These are phyloP conservation scores for Stylosanthes scabra DNA, from an alignment of 331 rosid genomes.

Conservation along the genomic window DNA sequence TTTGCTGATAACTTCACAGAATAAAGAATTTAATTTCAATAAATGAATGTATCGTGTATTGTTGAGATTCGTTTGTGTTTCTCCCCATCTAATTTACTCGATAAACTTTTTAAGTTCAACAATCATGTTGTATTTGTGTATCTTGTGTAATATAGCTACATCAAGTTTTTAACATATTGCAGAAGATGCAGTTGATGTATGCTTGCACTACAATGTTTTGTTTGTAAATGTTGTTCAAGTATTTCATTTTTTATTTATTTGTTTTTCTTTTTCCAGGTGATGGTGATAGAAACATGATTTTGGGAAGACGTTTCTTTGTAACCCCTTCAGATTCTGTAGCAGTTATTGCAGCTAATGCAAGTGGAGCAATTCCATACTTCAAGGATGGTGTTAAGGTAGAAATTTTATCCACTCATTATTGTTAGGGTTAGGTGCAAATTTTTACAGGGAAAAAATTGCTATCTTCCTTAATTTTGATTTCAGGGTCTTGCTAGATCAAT, in stretches of 20 bases:
- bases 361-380: slow-evolving; percentile 89
- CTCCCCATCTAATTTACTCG: not conserved
- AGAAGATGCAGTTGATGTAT: slow-evolving; percentile 8
- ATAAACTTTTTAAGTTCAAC: not conserved
- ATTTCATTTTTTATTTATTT: slow-evolving; percentile 27
- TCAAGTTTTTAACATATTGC: slow-evolving; percentile 3
- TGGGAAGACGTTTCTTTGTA: slow-evolving; percentile 84
- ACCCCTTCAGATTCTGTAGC: slow-evolving; percentile 99
- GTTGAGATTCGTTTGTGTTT: not conserved
- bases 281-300: slow-evolving; percentile 99
- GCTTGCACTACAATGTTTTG: slow-evolving; percentile 4
- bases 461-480: slow-evolving; percentile 33
- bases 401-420: slow-evolving; percentile 25
- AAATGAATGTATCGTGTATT: not conserved
- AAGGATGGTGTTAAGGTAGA: slow-evolving; percentile 73
- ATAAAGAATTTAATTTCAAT: not conserved
- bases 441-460: slow-evolving; percentile 19
- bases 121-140: not conserved
- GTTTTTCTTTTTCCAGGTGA: slow-evolving; percentile 58
- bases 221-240: slow-evolving; percentile 13
- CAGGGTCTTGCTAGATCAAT: slow-evolving; percentile 98
- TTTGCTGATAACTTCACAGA: slow-evolving; percentile 4
- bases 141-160: not conserved
- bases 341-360: slow-evolving; percentile 94
- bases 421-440: not conserved